Base-by-base conservation (phyloP, 768 basidiomycete species). In the Boletus huronensis region DNA sequence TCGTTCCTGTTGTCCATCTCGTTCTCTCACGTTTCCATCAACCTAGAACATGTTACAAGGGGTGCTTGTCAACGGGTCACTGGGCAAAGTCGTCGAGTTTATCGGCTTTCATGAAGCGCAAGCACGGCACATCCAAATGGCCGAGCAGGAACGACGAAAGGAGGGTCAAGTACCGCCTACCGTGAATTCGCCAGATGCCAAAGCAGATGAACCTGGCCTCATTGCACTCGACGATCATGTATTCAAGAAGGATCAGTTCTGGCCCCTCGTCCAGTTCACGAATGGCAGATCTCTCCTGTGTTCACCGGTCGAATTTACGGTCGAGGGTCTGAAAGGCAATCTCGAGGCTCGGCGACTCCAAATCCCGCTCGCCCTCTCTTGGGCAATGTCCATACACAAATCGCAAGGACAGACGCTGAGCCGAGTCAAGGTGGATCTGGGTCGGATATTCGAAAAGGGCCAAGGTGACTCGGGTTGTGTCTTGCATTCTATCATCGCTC, bases 351-450 rank as follows among this genome's bases (percentile, higher is more conserved):
- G 64, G 40, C 64, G 74, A 44, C 28, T 71, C 25, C 65, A 94
- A 84, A 65, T 96, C 0, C 92, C 92, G 0, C 72, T 98, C 17
- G 92, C 93, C 48, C 78, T 96, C 41, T 81, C 95, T 0, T 98
- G 95, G 94, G 95, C 96, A 0, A 96, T 98, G 92, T 91, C 89
- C 35, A 98, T 98, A 60, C 97, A 99, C 72, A 99, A 99, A 71
- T 88, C 90, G 6, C 97, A 99, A 71, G 97, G 97, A 8, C 97
- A 98, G 71, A 98, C 97, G 0, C 79, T 99, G 28, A 87, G 90
- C 6, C 82, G 93, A 39, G 95, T 98, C 61, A 96, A 90, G 64
- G 94, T 98, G 40, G 94, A 98, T 63, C 78, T 99, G 41, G 83
- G 79, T 31, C 87, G 83, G 64, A 87, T 97, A 16, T 99, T 99